phyloP scores from a whole-genome alignment of 2,329 filamentous ascomycete species.

The Hypoxylon rubiginosum region DNA sequence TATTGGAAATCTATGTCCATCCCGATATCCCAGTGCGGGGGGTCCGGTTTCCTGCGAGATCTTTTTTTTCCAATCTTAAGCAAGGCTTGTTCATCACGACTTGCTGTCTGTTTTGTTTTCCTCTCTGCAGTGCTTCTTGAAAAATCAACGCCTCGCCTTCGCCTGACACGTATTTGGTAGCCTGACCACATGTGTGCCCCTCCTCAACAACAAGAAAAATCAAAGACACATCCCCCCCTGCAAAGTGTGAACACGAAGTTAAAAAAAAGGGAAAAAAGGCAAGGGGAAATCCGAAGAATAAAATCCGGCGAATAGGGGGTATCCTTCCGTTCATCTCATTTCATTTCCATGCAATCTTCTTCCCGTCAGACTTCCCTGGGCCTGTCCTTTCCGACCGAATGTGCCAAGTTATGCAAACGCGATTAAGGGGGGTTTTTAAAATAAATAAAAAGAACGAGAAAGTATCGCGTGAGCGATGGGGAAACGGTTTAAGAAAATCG shows the following conservation, averaged over 20 bases:
- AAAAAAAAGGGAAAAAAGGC: conserved; percentile 41
- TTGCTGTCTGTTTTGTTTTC: conserved; percentile 42
- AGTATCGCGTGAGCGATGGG: conserved; percentile 54
- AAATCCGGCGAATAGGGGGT: conserved; percentile 52
- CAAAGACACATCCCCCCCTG: conserved; percentile 44
- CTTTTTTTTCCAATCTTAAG: conserved; percentile 47
- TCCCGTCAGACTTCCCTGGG: conserved; percentile 40
- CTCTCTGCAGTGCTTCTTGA: conserved; percentile 36
- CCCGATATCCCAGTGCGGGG: conserved; percentile 46
- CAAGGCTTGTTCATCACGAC: conserved; percentile 38
- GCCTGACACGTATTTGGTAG: conserved; percentile 45
- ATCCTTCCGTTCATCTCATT: conserved; percentile 54
- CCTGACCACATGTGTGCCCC: conserved; percentile 46
- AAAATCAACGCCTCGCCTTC: conserved; percentile 40
- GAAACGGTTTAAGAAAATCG: conserved; percentile 52
- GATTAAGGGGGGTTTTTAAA: conserved; percentile 35
- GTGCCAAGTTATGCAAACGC: conserved; percentile 47
- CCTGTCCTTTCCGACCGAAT: conserved; percentile 41
- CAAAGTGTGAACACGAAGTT: conserved; percentile 50
- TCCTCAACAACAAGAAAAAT: conserved; percentile 25
- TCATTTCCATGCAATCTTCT: conserved; percentile 53
- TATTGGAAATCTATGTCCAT: conserved; percentile 58
- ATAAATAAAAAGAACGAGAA: conserved; percentile 39
- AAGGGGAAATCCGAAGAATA: conserved; percentile 34
- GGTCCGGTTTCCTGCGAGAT: conserved; percentile 38